These are phyloP conservation scores for Geotrichum candidum DNA, from an alignment of 1,139 yeast species.

Conservation along the genomic window DNA sequence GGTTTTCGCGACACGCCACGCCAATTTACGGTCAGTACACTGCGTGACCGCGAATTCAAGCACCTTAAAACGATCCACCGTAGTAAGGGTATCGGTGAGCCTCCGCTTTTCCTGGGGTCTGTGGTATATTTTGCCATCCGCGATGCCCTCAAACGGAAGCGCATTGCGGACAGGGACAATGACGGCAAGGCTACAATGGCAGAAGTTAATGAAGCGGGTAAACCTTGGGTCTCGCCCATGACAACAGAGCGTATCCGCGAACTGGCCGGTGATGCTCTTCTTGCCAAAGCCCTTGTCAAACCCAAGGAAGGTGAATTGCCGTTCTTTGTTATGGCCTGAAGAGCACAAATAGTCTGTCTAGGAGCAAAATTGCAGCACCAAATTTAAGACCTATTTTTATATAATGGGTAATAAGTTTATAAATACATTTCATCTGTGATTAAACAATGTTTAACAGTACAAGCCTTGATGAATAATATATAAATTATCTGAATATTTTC, in stretches of 20 bases:
- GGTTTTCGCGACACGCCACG: slow-evolving; percentile 44
- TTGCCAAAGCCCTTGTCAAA: slow-evolving; percentile 31
- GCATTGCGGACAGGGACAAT: slow-evolving; percentile 21
- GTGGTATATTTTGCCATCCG: slow-evolving; percentile 42
- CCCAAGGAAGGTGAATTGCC: slow-evolving; percentile 35
- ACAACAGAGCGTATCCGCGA: slow-evolving; percentile 42
- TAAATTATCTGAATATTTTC: too few species aligned
- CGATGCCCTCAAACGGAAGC: slow-evolving; percentile 37
- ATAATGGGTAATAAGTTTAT: too few species aligned
- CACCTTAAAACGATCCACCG: slow-evolving; percentile 41
- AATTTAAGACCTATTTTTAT: too few species aligned
- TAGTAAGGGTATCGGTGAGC: slow-evolving; percentile 45
- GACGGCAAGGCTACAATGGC: slow-evolving; percentile 27
- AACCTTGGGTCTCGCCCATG: slow-evolving; percentile 29
- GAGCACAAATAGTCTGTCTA: not conserved
- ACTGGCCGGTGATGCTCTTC: slow-evolving; percentile 36
- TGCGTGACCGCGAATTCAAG: slow-evolving; percentile 38
- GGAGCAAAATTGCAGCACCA: too few species aligned
- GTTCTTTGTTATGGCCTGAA: slow-evolving; percentile 36
- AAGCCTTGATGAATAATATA: too few species aligned
- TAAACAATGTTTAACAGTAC: too few species aligned
- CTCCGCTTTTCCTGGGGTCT: slow-evolving; percentile 42
- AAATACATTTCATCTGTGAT: too few species aligned
- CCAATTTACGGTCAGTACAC: slow-evolving; percentile 38
- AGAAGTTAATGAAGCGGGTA: not conserved